These are phyloP conservation scores for Mortierella antarctica DNA, from an alignment of 192 early-diverging fungal species.

Conservation along the genomic window DNA sequence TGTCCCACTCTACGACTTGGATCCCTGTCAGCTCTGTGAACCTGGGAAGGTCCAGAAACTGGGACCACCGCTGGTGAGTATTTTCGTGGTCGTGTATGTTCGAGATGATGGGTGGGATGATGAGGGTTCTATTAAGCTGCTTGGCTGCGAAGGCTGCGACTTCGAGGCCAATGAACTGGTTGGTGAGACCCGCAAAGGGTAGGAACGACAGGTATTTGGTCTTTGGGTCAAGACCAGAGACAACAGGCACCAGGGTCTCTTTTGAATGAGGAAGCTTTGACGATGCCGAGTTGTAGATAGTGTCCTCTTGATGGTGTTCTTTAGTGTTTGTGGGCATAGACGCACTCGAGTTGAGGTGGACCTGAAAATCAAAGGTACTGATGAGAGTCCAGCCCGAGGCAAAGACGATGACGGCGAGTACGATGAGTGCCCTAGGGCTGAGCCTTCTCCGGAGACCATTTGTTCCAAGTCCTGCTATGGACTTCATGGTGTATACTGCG, in stretches of 20 bases:
- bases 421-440: neutral
- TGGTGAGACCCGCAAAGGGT: conserved; percentile 48
- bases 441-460: neutral
- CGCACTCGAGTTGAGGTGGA: neutral
- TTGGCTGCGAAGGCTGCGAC: conserved; percentile 9
- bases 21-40: conserved; percentile 34
- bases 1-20: conserved; percentile 33
- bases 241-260: conserved; percentile 12
- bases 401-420: conserved; percentile 20
- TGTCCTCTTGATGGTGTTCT: neutral
- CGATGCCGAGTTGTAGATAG: neutral
- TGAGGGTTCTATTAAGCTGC: conserved; percentile 32
- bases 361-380: conserved; percentile 5
- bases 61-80: conserved; percentile 40
- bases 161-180: conserved; percentile 44
- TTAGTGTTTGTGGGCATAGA: neutral
- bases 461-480: neutral
- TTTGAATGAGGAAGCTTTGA: neutral
- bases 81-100: conserved; percentile 43
- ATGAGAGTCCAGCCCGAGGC: conserved; percentile 25
- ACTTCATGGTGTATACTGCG: neutral
- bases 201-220: conserved; percentile 30
- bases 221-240: conserved; percentile 17
- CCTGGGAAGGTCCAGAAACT: conserved; percentile 21
- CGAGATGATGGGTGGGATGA: conserved; percentile 47